Base-by-base conservation (phyloP, 2,329 filamentous ascomycete species). In the Ascochyta clinopodiicola region DNA sequence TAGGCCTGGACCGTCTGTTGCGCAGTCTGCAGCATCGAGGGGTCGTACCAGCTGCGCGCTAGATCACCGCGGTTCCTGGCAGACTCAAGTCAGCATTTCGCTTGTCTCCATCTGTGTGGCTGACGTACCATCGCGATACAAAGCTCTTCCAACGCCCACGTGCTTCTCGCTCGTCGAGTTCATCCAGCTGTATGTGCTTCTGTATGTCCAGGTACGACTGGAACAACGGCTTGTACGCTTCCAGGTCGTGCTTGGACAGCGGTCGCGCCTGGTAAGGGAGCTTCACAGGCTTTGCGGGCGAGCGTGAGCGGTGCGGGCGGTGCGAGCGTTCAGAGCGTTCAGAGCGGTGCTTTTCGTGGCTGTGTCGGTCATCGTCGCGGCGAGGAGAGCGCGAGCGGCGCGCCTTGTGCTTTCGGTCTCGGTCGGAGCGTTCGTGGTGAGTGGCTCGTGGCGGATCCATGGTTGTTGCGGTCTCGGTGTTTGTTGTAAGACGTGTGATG, bases 111-210 rank as follows among this genome's bases (percentile, higher is more conserved):
- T 24, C 6, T 21, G 1, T 15, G 9, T 45, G 12, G 5, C 19
- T 8, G 9, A 50, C 79, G 76, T 82, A 89, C 94, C 95, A 99
- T 81, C 92, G 94, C 4, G 84, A 82, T 12, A 94, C 75, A 68
- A 98, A 99, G 72, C 92, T 94, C 82, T 96, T 96, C 92, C 94
- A 99, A 51, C 94, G 81, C 1, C 93, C 92, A 61, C 83, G 88
- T 0, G 87, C 77, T 72, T 97, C 93, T n/a, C 84, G 83, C 60
- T 91, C 88, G 51, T 86, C 84, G 63, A 98, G 80, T 9, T 85
- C 82, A 17, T 87, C 81, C 1, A 96, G 78, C 48, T 88, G 78
- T 36, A 90, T 82, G 35, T 86, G 82, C 77, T 97, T 97, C 75
- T 98, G 94, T 31, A 96, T 84, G 65, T 93, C 90, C 24, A 98